These are phyloP conservation scores for Plasmodium ovale DNA, from an alignment of 169 alveolate species.

Conservation along the genomic window DNA sequence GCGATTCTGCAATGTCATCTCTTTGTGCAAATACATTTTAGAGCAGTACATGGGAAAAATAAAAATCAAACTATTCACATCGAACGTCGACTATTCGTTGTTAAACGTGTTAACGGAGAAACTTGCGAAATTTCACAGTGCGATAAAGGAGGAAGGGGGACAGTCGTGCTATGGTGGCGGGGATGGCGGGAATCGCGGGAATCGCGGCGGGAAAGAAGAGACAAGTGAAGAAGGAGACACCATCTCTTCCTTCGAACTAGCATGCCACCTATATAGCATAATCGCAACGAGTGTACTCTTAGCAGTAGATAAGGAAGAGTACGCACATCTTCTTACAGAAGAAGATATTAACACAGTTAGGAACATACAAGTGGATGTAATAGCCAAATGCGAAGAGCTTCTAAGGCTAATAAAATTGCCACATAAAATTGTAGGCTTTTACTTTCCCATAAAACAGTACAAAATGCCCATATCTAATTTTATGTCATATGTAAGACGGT, in stretches of 20 bases:
- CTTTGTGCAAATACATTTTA: conserved; percentile 24
- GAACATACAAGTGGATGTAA: conserved; percentile 21
- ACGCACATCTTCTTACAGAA: not conserved
- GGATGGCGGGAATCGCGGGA: not conserved
- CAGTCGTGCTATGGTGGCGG: not conserved
- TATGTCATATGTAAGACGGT: not conserved
- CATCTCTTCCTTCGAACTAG: conserved; percentile 27
- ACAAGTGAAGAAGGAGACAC: not conserved
- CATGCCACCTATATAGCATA: conserved; percentile 3
- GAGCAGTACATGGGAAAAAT: conserved; percentile 60
- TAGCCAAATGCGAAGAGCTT: conserved; percentile 25
- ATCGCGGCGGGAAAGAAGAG: not conserved
- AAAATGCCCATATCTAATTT: conserved; percentile 29
- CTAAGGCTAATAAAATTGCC: conserved; percentile 36
- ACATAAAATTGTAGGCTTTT: conserved; percentile 5
- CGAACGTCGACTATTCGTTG: conserved; percentile 18
- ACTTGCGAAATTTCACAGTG: not conserved
- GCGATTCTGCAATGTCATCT: not conserved
- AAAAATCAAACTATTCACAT: conserved; percentile 26
- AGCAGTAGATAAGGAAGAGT: conserved; percentile 32
- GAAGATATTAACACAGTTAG: not conserved
- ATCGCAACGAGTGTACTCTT: conserved; percentile 15
- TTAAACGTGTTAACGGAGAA: not conserved
- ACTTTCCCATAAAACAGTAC: conserved; percentile 10
- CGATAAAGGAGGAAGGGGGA: not conserved